Percentiles rank a stretch among this genome's conserved stretches.
Evolutionary conservation across 306 rosid species (phyloP).

Genomic region (Vicia villosa): DNA sequence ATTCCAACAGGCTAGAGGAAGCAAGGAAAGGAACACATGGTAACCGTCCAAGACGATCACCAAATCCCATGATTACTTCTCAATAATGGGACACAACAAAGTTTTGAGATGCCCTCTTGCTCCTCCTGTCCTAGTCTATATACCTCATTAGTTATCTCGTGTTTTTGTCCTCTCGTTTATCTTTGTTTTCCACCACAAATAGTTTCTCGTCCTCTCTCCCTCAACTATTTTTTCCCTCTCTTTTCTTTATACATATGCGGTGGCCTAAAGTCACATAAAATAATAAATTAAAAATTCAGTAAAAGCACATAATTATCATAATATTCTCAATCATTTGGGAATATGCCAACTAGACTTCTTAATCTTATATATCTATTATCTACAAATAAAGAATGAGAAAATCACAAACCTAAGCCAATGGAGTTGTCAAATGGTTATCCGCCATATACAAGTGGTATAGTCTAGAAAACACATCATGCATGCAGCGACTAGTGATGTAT

Average conservation of each 20-base stretch:
- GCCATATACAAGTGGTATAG: neutral
- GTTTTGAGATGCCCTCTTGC: too few species aligned
- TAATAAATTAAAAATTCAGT: neutral
- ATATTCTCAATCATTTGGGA: conserved; percentile 30
- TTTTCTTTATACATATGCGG: neutral
- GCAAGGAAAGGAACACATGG: too few species aligned
- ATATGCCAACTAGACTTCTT: conserved; percentile 28
- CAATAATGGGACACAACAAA: too few species aligned
- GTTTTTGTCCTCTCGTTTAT: neutral
- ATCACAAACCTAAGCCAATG: neutral
- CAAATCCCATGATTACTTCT: too few species aligned
- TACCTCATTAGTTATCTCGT: too few species aligned
- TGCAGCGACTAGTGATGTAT: neutral
- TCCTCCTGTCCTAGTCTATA: too few species aligned
- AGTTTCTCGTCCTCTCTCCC: neutral
- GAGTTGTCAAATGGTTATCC: neutral
- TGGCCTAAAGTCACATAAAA: neutral
- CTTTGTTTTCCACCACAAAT: neutral
- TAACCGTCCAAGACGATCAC: too few species aligned
- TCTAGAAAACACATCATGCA: neutral
- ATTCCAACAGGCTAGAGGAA: too few species aligned
- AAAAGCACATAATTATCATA: neutral
- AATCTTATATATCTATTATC: neutral
- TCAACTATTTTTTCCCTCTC: neutral
- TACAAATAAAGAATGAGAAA: neutral